Evolutionary conservation across 2,329 filamentous ascomycete species (phyloP), one percentile per base, ranked within the genome.

Genomic region (Arthrobotrys sphaeroides): DNA sequence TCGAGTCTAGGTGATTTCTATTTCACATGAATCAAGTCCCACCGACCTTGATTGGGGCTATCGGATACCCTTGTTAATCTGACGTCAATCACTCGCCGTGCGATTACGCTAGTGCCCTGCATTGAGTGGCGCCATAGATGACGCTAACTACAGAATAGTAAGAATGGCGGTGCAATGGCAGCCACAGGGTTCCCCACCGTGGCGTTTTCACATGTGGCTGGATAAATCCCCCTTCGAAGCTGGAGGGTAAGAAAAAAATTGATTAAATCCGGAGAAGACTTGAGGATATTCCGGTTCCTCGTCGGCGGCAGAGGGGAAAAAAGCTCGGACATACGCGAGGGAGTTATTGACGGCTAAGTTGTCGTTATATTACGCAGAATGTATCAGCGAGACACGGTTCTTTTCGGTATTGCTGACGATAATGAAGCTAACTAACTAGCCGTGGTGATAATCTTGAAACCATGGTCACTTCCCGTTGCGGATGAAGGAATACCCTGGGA

Each of bases 211-310:
- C 40, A 10, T 43, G 26, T 60, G 55, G 59, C 59, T 62, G 59
- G 59, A 24, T 16, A 49, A 36, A 47, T 33, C 10, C 45, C 38
- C 38, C 47, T 47, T 33, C 42, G 61, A 40, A 26, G 59, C 31
- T 43, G 33, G n/a, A 55, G 36, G 45, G 45, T 33, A 53, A n/a
- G 31, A 47, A 42, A 66, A 66, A 24, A 38, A 65, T 33, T 12
- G 36, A 40, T 40, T 16, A 40, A 40, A n/a, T 49, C 55, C 66
- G 66, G 66, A 69, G 66, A 69, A 24, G 66, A n/a, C 60, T n/a
- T 40, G 12, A 61, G 51, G 49, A 69, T 62, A 45, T 70, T 70
- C 66, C 66, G 65, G 40, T 57, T 38, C 51, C 42, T 18, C 13
- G 24, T 12, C 22, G 31, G 49, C n/a, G n/a, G n/a, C n/a, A n/a